Evolutionary conservation across 495 filamentous ascomycete genomes (phyloP).

Genomic region (Lindgomyces ingoldianus): DNA sequence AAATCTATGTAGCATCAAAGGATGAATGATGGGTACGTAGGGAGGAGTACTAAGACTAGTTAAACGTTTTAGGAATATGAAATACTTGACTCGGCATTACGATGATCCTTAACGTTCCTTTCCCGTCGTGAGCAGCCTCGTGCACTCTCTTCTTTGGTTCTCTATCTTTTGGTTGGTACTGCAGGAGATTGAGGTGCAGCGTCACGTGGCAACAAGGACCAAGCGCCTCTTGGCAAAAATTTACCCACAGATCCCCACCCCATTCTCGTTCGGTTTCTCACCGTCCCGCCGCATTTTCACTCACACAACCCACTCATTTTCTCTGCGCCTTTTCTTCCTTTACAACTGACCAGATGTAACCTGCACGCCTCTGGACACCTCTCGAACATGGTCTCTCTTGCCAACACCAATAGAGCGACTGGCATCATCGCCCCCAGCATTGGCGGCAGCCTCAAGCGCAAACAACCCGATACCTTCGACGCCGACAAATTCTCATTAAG

Average conservation of each 20-base stretch:
- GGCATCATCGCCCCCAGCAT: slow-evolving; percentile 39
- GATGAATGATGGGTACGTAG: too few species aligned
- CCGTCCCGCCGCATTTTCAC: slow-evolving; percentile 1
- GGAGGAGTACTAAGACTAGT: too few species aligned
- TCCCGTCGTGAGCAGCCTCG: too few species aligned
- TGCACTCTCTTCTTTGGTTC: too few species aligned
- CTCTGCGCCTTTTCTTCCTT: too few species aligned
- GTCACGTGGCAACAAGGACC: too few species aligned
- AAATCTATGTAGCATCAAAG: too few species aligned
- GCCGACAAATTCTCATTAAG: slow-evolving; percentile 42
- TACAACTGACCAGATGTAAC: slow-evolving; percentile 24
- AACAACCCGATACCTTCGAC: slow-evolving; percentile 40
- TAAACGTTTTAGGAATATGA: too few species aligned
- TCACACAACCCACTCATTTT: neutral
- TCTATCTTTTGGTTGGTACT: too few species aligned
- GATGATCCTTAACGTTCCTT: too few species aligned
- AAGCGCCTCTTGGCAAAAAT: neutral
- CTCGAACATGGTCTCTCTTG: slow-evolving; percentile 49
- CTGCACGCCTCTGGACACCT: neutral
- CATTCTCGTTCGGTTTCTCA: neutral
- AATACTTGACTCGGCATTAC: too few species aligned
- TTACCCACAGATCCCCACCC: slow-evolving; percentile 14
- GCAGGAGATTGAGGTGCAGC: too few species aligned
- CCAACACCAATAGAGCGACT: slow-evolving; percentile 45
- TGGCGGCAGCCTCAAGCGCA: slow-evolving; percentile 39